These are phyloP conservation scores for Boletus pseudo-olivaceus DNA, from an alignment of 768 basidiomycete genomes.

Conservation along the genomic window DNA sequence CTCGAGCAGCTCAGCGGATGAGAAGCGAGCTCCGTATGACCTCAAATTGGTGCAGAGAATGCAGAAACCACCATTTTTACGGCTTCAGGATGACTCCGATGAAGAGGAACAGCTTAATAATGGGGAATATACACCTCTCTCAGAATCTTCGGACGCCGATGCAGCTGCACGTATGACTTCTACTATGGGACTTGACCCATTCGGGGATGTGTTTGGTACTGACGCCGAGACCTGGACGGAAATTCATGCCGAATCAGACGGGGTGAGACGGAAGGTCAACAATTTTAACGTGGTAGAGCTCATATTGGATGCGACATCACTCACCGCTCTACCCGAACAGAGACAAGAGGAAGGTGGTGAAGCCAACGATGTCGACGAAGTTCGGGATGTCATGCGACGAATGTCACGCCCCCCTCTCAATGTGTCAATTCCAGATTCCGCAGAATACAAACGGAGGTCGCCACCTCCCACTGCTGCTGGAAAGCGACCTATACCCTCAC, in stretches of 20 bases:
- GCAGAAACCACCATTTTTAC: slow-evolving; percentile 37
- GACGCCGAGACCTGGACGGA: slow-evolving; percentile 63
- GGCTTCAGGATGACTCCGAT: slow-evolving; percentile 20
- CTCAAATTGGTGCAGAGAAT: slow-evolving; percentile 51
- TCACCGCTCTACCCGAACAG: slow-evolving; percentile 27
- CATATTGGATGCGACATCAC: slow-evolving; percentile 44
- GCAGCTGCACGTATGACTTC: slow-evolving; percentile 38
- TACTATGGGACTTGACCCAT: slow-evolving; percentile 42
- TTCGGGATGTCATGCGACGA: slow-evolving; percentile 36
- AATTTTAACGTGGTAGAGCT: slow-evolving; percentile 50
- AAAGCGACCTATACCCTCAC: slow-evolving; percentile 53
- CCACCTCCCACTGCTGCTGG: slow-evolving; percentile 32
- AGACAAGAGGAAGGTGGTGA: slow-evolving; percentile 30
- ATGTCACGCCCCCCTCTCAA: slow-evolving; percentile 37
- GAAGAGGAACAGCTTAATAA: slow-evolving; percentile 29
- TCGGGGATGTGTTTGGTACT: slow-evolving; percentile 62
- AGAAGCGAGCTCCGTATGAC: slow-evolving; percentile 41
- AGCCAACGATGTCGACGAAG: slow-evolving; percentile 30
- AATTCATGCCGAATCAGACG: slow-evolving; percentile 39
- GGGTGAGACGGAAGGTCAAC: slow-evolving; percentile 22
- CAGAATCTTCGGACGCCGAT: slow-evolving; percentile 28
- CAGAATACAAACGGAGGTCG: slow-evolving; percentile 34
- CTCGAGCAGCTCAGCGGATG: slow-evolving; percentile 23
- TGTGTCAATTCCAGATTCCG: slow-evolving; percentile 41
- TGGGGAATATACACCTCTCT: slow-evolving; percentile 28